These are phyloP conservation scores for Rosa chinensis DNA, from an alignment of 306 rosid genomes.

Conservation along the genomic window DNA sequence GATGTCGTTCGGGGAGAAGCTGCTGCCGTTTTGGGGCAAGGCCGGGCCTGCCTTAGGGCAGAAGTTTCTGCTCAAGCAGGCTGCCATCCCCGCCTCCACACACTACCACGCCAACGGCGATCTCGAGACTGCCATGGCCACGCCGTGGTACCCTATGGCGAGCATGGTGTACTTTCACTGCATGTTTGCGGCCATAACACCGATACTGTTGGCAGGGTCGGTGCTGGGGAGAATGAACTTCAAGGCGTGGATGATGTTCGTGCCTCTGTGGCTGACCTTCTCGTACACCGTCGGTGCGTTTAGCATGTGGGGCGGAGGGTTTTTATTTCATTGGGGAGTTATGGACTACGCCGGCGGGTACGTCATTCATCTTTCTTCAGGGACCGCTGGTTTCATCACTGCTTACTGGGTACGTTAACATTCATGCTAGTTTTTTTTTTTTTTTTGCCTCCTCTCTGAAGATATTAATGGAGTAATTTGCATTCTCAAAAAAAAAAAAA, in stretches of 20 bases:
- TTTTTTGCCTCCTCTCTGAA: neutral
- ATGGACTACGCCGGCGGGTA: slow-evolving; percentile 72
- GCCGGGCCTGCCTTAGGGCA: slow-evolving; percentile 8
- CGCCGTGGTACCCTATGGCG: slow-evolving; percentile 6
- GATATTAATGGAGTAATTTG: neutral
- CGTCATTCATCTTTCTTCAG: slow-evolving; percentile 66
- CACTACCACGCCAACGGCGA: neutral
- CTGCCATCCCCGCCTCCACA: neutral
- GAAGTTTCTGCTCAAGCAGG: slow-evolving; percentile 13
- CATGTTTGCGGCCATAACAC: slow-evolving; percentile 15
- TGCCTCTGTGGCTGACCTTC: slow-evolving; percentile 25
- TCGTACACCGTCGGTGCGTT: slow-evolving; percentile 21
- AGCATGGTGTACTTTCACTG: slow-evolving; percentile 21
- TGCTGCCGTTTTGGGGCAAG: slow-evolving; percentile 23
- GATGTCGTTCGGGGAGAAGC: slow-evolving; percentile 26
- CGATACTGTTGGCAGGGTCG: slow-evolving; percentile 23
- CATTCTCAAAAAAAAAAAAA: neutral
- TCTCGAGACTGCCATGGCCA: neutral
- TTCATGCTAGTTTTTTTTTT: neutral
- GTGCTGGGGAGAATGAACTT: slow-evolving; percentile 28
- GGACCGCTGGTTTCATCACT: slow-evolving; percentile 54
- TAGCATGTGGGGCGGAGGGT: slow-evolving; percentile 27
- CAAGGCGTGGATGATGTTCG: slow-evolving; percentile 32
- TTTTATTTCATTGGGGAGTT: slow-evolving; percentile 48
- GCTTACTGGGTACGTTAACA: slow-evolving; percentile 50